These are phyloP conservation scores for Candida pini DNA, from an alignment of 805 yeast species.

Conservation along the genomic window DNA sequence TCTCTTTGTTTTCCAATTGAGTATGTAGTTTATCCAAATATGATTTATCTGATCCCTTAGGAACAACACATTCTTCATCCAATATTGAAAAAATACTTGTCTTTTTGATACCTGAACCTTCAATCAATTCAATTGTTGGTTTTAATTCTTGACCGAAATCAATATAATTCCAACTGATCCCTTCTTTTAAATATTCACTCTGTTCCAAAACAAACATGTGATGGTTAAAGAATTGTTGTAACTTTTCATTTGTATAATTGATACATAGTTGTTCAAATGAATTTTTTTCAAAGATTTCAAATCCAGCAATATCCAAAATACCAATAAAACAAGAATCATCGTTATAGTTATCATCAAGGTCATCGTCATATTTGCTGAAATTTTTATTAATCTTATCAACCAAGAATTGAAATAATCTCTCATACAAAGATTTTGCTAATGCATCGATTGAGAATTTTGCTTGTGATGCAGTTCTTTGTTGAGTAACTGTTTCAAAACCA, in stretches of 20 bases:
- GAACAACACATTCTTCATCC: conserved; percentile 94
- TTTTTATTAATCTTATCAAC: conserved; percentile 71
- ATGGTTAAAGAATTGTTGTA: conserved; percentile 58
- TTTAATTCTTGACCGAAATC: conserved; percentile 95
- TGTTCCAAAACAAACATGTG: conserved; percentile 58
- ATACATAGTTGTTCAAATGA: conserved; percentile 59
- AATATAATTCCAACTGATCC: conserved; percentile 64
- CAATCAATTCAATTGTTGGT: conserved; percentile 90
- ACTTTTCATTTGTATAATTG: conserved; percentile 54
- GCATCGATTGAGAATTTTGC: conserved; percentile 82
- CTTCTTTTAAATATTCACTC: conserved; percentile 53
- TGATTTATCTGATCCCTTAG: conserved; percentile 77
- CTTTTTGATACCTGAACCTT: conserved; percentile 47
- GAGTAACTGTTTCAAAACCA: conserved; percentile 80
- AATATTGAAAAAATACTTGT: conserved; percentile 81
- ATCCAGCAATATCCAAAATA: conserved; percentile 57
- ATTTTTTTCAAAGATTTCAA: conserved; percentile 52
- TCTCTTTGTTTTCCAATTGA: conserved; percentile 48
- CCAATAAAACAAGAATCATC: conserved; percentile 43
- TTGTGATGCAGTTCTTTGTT: conserved; percentile 72
- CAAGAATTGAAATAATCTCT: conserved; percentile 70
- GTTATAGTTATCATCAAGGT: conserved; percentile 9
- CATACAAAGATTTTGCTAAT: conserved; percentile 80
- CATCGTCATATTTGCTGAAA: conserved; percentile 57
- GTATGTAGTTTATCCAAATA: conserved; percentile 74